phyloP scores from a whole-genome alignment of 352 stramenopile genomes.

The Pythium monospermum region DNA sequence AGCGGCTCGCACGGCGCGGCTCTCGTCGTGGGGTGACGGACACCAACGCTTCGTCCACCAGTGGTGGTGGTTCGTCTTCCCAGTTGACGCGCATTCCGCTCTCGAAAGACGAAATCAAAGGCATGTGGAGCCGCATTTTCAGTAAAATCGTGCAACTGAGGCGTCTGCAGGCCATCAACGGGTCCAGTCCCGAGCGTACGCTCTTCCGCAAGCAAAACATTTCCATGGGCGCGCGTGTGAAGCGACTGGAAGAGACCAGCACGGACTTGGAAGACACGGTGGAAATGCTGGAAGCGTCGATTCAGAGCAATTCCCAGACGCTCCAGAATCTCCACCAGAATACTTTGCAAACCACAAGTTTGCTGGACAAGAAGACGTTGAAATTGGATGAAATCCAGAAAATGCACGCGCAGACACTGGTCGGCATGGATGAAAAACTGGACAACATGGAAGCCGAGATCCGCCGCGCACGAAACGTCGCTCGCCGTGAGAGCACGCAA shows the following conservation, averaged over 20 bases:
- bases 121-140: conserved; percentile 46
- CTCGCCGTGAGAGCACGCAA: conserved; percentile 31
- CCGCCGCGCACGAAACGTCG: conserved; percentile 34
- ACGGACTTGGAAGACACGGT: conserved; percentile 46
- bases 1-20: conserved; percentile 18
- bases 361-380: conserved; percentile 32
- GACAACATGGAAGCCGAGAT: conserved; percentile 50
- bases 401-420: conserved; percentile 33
- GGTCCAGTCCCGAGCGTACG: conserved; percentile 38
- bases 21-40: too few relatives aligned
- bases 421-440: conserved; percentile 56
- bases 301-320: conserved; percentile 32
- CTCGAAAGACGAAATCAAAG: conserved; percentile 31
- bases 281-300: conserved; percentile 36
- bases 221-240: conserved; percentile 57
- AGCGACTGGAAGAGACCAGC: conserved; percentile 48
- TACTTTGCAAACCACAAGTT: conserved; percentile 32
- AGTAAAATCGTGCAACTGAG: conserved; percentile 46
- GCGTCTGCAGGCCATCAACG: conserved; percentile 49
- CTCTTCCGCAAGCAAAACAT: conserved; percentile 57
- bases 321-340: conserved; percentile 34
- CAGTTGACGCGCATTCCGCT: conserved; percentile 26
- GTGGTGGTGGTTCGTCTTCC: too few relatives aligned
- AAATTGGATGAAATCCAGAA: conserved; percentile 40
- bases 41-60: too few relatives aligned